Evolutionary conservation across 441 rosid species (phyloP).

Genomic region (Cnidoscolus chayamansa): DNA sequence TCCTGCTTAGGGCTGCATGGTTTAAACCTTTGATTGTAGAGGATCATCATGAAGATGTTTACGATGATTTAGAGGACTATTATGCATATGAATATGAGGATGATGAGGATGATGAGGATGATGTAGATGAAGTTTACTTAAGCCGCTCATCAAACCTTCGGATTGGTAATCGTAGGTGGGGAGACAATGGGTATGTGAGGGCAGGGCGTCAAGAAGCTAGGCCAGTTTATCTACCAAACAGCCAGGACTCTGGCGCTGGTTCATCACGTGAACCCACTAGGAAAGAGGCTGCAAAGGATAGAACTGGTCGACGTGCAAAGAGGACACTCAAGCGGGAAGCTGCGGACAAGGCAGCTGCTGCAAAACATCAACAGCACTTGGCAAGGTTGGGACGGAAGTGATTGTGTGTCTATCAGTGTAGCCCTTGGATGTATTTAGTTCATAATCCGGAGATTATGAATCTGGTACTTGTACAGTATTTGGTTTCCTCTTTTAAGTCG

Average conservation of each 20-base stretch:
- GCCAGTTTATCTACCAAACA: constrained; percentile 43
- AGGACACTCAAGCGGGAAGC: constrained; percentile 91
- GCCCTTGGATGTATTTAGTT: constrained; percentile 10
- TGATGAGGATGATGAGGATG: constrained; percentile 55
- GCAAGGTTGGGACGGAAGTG: constrained; percentile 53
- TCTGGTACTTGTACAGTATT: constrained; percentile 38
- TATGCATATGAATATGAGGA: constrained; percentile 49
- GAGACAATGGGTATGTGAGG: constrained; percentile 83
- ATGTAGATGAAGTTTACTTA: constrained; percentile 56
- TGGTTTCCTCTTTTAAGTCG: neutral
- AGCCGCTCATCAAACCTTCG: constrained; percentile 48
- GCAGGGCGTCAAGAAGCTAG: constrained; percentile 87
- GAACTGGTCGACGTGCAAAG: constrained; percentile 80
- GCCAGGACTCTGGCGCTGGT: constrained; percentile 45
- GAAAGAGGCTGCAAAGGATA: constrained; percentile 44
- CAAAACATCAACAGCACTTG: constrained; percentile 63
- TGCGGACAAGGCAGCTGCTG: constrained; percentile 87
- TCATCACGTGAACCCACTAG: constrained; percentile 53
- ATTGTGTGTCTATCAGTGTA: constrained; percentile 8
- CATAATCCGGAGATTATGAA: constrained; percentile 18
- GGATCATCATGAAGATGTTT: constrained; percentile 32
- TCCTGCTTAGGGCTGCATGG: constrained; percentile 87
- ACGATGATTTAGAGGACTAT: constrained; percentile 41
- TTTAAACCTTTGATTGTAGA: constrained; percentile 59
- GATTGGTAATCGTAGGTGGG: constrained; percentile 85